A percentile compares a stretch with the other conserved stretches of the same genome.
phyloP scores from a whole-genome alignment of 768 basidiomycete genomes.

The Amanita phalloides region DNA sequence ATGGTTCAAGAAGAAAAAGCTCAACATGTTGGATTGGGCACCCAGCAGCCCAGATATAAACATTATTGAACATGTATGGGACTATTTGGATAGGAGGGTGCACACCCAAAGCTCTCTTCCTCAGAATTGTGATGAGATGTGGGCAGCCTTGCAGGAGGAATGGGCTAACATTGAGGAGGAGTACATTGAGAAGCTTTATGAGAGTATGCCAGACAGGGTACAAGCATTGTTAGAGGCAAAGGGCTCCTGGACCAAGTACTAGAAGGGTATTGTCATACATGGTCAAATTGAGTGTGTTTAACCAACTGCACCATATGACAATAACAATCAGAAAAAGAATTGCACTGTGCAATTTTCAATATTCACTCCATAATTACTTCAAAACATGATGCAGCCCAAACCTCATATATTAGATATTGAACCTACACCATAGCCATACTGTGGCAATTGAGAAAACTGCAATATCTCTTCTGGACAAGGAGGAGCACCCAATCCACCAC shows the following conservation, averaged over 20 bases:
- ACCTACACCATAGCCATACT: neutral
- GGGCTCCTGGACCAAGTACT: neutral
- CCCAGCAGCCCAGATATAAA: conserved; percentile 24
- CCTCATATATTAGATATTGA: no score
- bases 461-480: neutral
- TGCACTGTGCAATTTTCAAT: no score
- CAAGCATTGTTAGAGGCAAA: neutral
- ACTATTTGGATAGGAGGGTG: conserved; percentile 14
- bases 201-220: neutral
- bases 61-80: conserved; percentile 23
- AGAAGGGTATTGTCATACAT: neutral
- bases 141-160: conserved; percentile 11
- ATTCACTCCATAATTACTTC: no score
- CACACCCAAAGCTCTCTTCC: conserved; percentile 8
- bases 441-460: neutral
- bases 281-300: no score
- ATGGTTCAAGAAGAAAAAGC: conserved; percentile 19
- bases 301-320: no score
- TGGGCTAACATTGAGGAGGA: conserved; percentile 8
- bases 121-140: conserved; percentile 13
- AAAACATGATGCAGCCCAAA: no score
- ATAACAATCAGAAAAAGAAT: no score
- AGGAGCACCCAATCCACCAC: no score
- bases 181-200: neutral
- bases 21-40: conserved; percentile 20